Evolutionary conservation across 208 protist genomes (phyloP), one percentile per base, ranked within the genome.

Genomic region (Borovskyia barvae): DNA sequence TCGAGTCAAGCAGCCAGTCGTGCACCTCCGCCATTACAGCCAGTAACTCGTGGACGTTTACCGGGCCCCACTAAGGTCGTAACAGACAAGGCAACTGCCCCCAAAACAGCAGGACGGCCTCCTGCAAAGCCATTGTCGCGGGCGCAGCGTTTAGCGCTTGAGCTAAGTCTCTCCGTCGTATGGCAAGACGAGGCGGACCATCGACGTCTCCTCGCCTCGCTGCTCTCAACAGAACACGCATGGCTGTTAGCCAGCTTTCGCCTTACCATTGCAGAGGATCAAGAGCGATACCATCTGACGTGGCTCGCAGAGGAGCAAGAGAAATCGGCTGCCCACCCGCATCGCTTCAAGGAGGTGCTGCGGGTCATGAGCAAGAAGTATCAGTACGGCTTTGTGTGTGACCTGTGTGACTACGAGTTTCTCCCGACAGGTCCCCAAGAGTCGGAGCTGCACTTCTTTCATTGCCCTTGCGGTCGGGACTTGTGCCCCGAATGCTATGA

Each of bases 391-490:
- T 91, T 92, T 56, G 83, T 91, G 19, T 96, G 90, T 60, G 90
- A 96, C 48, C 59, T 82, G 52, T 96, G 90, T 64, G 70, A 81
- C 55, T 83, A 81, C 53, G 83, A 91, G 45, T 93, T 84, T 56
- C 47, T 87, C 14, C 90, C 85, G 7, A 35, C 24, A 33, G 77
- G 78, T 3, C 53, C 26, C 12, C 42, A 51, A 0, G 50, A 66
- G 37, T 77, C 56, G 51, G 57, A 61, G 12, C 49, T 90, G 22
- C 75, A 90, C 57, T 86, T 83, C 57, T 96, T 87, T 47, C 90
- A 96, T 63, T 96, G 90, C 64, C 42, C 58, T 20, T 96, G 90
- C 64, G 90, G 90, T 5, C 69, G 81, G 19, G 90, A 96, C 63
- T 51, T 96, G 50, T 96, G 90, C 66, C 50, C 72, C 3, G 70